Percentiles rank a stretch among this genome's conserved stretches.
Conservation (phyloP, 495 filamentous ascomycete genomes). For the Neurospora sp. region DNA sequence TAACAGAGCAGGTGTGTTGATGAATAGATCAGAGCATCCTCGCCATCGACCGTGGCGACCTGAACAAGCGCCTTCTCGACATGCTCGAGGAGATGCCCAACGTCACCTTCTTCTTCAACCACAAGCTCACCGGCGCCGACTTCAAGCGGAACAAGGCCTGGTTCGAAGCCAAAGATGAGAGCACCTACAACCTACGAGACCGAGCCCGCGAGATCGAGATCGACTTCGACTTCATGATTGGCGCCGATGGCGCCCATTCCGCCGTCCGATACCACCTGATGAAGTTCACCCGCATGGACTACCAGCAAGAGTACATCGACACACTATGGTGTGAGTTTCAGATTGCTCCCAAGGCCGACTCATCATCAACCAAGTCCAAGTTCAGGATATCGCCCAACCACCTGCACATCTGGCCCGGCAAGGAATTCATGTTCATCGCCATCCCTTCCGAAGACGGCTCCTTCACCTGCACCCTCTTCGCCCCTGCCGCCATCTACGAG, state of each 20-base stretch:
- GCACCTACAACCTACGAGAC: constrained; percentile 4
- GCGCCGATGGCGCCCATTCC: constrained; percentile 94
- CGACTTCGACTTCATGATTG: constrained; percentile 82
- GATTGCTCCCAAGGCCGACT: constrained; percentile 41
- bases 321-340: constrained; percentile 96
- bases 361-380: constrained; percentile 29
- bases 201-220: constrained; percentile 52
- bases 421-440: constrained; percentile 94
- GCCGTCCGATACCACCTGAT: constrained; percentile 83
- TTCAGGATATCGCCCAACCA: constrained; percentile 83
- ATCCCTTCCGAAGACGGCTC: constrained; percentile 82
- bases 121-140: constrained; percentile 82
- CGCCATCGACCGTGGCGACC: constrained; percentile 58
- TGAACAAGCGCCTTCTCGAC: constrained; percentile 83
- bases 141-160: constrained; percentile 70
- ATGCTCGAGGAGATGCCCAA: constrained; percentile 73
- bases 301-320: constrained; percentile 92
- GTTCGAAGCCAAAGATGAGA: constrained; percentile 55
- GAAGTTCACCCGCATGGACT: constrained; percentile 82
- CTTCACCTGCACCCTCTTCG: constrained; percentile 93
- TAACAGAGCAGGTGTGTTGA: neutral
- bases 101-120: constrained; percentile 81
- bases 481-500: constrained; percentile 51
- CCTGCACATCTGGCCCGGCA: constrained; percentile 94
- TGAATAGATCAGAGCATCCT: constrained; percentile 32